These are phyloP conservation scores for Penicillium sp. DNA, from an alignment of 2,329 filamentous ascomycete genomes.

Conservation along the genomic window DNA sequence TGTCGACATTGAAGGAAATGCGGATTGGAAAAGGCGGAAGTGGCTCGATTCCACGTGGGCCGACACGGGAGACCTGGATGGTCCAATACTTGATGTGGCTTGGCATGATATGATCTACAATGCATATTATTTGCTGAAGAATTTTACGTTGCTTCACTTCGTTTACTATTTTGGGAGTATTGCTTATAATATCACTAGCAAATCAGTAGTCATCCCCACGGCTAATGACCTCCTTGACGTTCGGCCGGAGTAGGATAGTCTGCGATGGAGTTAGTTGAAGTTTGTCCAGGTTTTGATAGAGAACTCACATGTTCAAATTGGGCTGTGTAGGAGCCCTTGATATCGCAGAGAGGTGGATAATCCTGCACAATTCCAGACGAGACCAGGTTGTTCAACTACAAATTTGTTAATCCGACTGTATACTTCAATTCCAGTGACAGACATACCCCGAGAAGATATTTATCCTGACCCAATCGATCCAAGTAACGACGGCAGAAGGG, in stretches of 20 bases:
- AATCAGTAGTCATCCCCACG: slow-evolving; percentile 78
- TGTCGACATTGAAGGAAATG: slow-evolving; percentile 11
- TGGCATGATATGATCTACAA: slow-evolving; percentile 18
- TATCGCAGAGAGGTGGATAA: slow-evolving; percentile 84
- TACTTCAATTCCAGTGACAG: not conserved
- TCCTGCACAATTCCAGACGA: slow-evolving; percentile 80
- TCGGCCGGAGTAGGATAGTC: slow-evolving; percentile 76
- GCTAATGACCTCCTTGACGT: slow-evolving; percentile 83
- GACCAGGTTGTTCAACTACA: slow-evolving; percentile 80
- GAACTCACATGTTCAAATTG: slow-evolving; percentile 85
- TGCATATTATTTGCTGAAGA: not conserved
- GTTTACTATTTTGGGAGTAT: slow-evolving; percentile 3
- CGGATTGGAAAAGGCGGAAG: slow-evolving; percentile 23
- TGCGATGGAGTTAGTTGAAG: slow-evolving; percentile 33
- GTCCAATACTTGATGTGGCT: slow-evolving; percentile 13
- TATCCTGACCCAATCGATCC: slow-evolving; percentile 89
- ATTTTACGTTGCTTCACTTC: not conserved
- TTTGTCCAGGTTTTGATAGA: not conserved
- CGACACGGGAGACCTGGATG: slow-evolving; percentile 23
- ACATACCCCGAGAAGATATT: slow-evolving; percentile 83
- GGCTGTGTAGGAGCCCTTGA: slow-evolving; percentile 92
- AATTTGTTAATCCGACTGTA: slow-evolving; percentile 27
- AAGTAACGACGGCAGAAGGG: slow-evolving; percentile 89
- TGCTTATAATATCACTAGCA: slow-evolving; percentile 4
- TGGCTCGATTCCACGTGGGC: slow-evolving; percentile 38